Evolutionary conservation across 108 stramenopile genomes (phyloP).

Genomic region (Pseudonitzschia pungens): DNA sequence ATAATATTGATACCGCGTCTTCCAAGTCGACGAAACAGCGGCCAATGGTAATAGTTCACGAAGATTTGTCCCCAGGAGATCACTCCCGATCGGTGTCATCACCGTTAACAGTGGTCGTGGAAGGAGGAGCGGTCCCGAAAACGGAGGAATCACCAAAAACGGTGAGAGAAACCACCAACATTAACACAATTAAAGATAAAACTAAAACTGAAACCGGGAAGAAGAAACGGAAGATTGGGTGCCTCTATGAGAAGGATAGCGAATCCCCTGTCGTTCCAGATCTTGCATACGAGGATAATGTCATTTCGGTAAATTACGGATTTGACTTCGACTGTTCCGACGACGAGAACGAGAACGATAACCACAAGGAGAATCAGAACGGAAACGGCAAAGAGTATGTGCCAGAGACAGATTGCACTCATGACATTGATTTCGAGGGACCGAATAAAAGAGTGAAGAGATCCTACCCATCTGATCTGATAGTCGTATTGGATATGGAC

Average conservation of each 20-base stretch:
- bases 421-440: neutral
- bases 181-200: neutral
- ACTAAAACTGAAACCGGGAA: neutral
- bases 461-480: slow-evolving; percentile 8
- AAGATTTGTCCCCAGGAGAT: no score
- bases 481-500: slow-evolving; percentile 12
- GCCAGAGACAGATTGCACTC: neutral
- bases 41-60: no score
- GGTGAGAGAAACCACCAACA: neutral
- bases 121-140: no score
- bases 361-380: no score
- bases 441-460: neutral
- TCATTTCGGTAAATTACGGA: neutral
- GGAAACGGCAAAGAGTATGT: neutral
- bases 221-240: neutral
- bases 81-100: no score
- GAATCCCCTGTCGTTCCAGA: neutral
- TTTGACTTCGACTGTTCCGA: neutral
- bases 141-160: neutral
- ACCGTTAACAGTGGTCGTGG: no score
- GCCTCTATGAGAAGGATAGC: neutral
- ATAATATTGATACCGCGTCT: no score
- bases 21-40: no score
- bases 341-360: neutral
- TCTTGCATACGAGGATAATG: neutral